Conservation (phyloP, 345 rosid genomes). For the Cardamine chenopodiifolia region DNA sequence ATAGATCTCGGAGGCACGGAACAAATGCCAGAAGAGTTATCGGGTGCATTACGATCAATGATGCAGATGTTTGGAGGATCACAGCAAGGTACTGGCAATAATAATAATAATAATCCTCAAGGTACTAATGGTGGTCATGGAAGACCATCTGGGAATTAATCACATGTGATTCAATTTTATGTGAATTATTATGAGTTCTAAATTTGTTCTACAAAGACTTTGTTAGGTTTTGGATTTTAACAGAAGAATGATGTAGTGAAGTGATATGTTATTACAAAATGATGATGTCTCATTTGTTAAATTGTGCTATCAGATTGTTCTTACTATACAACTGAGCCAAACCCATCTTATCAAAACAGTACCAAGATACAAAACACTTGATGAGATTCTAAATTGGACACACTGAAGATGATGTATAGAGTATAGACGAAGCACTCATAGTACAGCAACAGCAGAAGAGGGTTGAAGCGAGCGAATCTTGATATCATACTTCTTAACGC, state of each 20-base stretch:
- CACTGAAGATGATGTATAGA: constrained; percentile 10
- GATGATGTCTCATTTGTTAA: not conserved
- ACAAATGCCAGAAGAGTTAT: constrained; percentile 49
- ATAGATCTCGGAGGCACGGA: constrained; percentile 31
- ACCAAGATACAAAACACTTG: constrained; percentile 13
- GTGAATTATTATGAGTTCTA: not conserved
- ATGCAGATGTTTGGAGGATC: constrained; percentile 75
- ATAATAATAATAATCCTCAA: constrained; percentile 36
- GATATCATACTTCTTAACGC: constrained; percentile 60
- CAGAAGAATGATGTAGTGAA: constrained; percentile 8
- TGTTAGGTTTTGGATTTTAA: constrained; percentile 33
- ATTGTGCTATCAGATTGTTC: not conserved
- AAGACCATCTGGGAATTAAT: constrained; percentile 44
- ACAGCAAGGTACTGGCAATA: constrained; percentile 37
- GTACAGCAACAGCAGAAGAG: constrained; percentile 16
- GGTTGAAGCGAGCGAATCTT: constrained; percentile 92
- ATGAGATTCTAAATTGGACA: not conserved
- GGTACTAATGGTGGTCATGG: constrained; percentile 43
- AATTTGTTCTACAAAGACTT: constrained; percentile 19
- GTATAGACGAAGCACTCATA: constrained; percentile 17
- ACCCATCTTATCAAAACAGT: constrained; percentile 27
- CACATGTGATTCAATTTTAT: not conserved
- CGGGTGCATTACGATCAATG: constrained; percentile 63
- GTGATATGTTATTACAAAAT: constrained; percentile 13
- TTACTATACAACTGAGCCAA: constrained; percentile 21